A percentile compares a stretch with the other conserved stretches of the same genome.
These are phyloP conservation scores for Candida sakaeoensis DNA, from an alignment of 805 yeast species.

Conservation along the genomic window DNA sequence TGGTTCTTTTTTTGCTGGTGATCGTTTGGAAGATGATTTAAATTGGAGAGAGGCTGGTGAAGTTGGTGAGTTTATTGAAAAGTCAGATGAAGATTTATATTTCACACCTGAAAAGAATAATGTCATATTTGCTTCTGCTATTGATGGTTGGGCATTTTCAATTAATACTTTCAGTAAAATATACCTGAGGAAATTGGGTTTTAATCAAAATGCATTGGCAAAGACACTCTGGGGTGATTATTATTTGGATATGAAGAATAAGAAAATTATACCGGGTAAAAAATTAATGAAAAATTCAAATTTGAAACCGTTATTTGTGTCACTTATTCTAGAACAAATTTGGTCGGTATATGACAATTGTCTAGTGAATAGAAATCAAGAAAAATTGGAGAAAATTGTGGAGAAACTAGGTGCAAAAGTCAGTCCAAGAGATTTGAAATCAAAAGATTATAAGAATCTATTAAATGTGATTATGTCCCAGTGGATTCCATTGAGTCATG, in stretches of 20 bases:
- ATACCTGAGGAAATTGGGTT: conserved; percentile 79
- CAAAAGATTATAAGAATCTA: conserved; percentile 69
- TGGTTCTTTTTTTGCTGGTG: conserved; percentile 91
- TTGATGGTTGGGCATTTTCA: conserved; percentile 98
- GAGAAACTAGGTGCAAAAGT: conserved; percentile 65
- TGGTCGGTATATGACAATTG: conserved; percentile 87
- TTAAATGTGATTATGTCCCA: conserved; percentile 73
- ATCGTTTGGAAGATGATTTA: conserved; percentile 84
- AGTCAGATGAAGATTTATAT: conserved; percentile 76
- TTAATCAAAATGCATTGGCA: conserved; percentile 71
- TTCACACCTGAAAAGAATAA: conserved; percentile 86
- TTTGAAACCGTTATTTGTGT: conserved; percentile 80
- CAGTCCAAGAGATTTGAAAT: conserved; percentile 68
- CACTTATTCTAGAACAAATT: conserved; percentile 79
- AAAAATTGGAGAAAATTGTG: conserved; percentile 71
- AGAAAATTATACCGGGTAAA: conserved; percentile 69
- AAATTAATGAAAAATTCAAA: conserved; percentile 53
- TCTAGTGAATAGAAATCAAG: conserved; percentile 60
- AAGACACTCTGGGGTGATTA: conserved; percentile 96
- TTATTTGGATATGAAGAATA: conserved; percentile 84
- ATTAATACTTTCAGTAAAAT: conserved; percentile 84
- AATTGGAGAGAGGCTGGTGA: conserved; percentile 68
- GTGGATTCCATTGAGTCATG: conserved; percentile 91
- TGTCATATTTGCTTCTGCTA: conserved; percentile 85
- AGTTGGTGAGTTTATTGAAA: conserved; percentile 59